Conservation (phyloP, 2,329 filamentous ascomycete genomes). For the Seiridium unicorne region DNA sequence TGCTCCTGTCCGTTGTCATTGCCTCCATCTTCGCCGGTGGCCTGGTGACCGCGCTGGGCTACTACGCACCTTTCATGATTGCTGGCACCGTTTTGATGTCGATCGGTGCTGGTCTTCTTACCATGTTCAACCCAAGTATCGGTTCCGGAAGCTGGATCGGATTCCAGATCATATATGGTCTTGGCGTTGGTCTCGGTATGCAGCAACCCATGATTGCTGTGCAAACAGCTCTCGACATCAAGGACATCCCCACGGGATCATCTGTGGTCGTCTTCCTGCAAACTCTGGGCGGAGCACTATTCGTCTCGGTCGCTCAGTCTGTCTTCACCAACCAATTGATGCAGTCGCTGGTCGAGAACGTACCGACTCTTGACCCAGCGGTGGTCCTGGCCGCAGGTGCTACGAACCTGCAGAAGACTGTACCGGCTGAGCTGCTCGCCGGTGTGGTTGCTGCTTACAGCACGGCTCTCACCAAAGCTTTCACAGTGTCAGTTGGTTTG, state of each 20-base stretch:
- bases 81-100: conserved; percentile 26
- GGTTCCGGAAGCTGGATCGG: conserved; percentile 36
- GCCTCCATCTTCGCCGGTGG: conserved; percentile 24
- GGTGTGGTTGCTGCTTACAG: conserved; percentile 42
- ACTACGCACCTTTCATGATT: conserved; percentile 39
- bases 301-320: conserved; percentile 49
- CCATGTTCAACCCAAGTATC: conserved; percentile 32
- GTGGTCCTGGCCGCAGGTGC: conserved; percentile 33
- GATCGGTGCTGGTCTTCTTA: conserved; percentile 37
- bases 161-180: conserved; percentile 38
- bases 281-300: conserved; percentile 43
- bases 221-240: conserved; percentile 33
- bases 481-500: conserved; percentile 41
- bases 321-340: conserved; percentile 49
- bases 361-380: conserved; percentile 32
- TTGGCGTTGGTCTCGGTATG: conserved; percentile 37
- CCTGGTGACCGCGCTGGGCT: conserved; percentile 29
- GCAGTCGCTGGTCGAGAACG: conserved; percentile 30
- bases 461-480: conserved; percentile 39
- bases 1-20: conserved; percentile 29
- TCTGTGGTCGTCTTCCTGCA: conserved; percentile 38
- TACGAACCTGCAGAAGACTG: conserved; percentile 30
- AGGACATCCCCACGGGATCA: conserved; percentile 25
- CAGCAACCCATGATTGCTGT: conserved; percentile 41
- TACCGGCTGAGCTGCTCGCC: conserved; percentile 27